phyloP scores from a whole-genome alignment of 768 basidiomycete species.

The Infundibulicybe gibba region DNA sequence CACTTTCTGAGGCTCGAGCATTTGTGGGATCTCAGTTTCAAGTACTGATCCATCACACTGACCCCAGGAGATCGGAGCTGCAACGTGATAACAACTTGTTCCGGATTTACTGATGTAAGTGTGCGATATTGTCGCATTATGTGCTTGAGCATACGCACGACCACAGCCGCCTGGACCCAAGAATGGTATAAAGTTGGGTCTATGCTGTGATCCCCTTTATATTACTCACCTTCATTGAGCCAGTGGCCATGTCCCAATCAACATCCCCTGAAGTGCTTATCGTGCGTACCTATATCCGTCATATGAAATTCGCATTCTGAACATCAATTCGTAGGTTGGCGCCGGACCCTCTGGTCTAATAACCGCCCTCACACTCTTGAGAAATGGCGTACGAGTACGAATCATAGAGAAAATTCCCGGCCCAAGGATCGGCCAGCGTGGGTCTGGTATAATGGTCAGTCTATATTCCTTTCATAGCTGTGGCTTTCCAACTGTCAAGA shows the following conservation, averaged over 20 bases:
- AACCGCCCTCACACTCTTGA: constrained; percentile 35
- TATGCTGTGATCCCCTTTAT: constrained; percentile 27
- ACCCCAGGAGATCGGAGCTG: too few species aligned
- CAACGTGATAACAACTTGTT: too few species aligned
- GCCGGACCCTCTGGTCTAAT: constrained; percentile 45
- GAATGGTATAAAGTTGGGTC: constrained; percentile 1
- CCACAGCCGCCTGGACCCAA: background rate
- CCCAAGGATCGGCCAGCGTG: constrained; percentile 32
- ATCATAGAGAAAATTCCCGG: constrained; percentile 44
- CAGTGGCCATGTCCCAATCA: too few species aligned
- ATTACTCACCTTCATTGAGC: constrained; percentile 16
- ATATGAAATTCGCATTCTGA: too few species aligned
- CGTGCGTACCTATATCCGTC: too few species aligned
- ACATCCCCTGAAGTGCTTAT: too few species aligned
- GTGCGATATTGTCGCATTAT: constrained; percentile 36
- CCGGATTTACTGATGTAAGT: constrained; percentile 30
- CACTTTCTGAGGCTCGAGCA: too few species aligned
- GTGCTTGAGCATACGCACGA: constrained; percentile 21
- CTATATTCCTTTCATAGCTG: background rate
- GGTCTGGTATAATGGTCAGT: constrained; percentile 33
- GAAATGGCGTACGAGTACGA: constrained; percentile 43
- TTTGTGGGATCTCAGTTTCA: too few species aligned
- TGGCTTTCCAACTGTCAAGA: background rate
- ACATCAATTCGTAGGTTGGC: constrained; percentile 30
- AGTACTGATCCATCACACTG: too few species aligned